Conservation (phyloP, 2,329 filamentous ascomycete genomes). For the Falciphora oryzae region DNA sequence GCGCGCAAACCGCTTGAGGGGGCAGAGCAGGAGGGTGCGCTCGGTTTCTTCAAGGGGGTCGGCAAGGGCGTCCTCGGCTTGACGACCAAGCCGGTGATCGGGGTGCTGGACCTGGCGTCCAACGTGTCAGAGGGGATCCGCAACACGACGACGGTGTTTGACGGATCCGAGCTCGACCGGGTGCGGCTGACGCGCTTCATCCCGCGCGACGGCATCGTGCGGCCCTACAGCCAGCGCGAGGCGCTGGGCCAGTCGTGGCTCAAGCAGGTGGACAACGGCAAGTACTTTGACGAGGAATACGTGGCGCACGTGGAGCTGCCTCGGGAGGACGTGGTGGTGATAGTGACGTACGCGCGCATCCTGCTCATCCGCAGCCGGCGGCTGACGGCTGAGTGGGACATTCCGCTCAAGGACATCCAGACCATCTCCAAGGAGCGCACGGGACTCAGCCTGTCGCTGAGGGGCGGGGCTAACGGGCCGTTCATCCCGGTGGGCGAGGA, state of each 20-base stretch:
- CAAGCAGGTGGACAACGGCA: slow-evolving; percentile 95
- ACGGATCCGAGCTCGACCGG: slow-evolving; percentile 87
- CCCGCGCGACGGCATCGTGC: slow-evolving; percentile 84
- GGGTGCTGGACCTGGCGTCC: slow-evolving; percentile 92
- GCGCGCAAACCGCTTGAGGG: slow-evolving; percentile 92
- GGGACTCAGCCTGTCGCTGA: slow-evolving; percentile 80
- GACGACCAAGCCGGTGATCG: slow-evolving; percentile 95
- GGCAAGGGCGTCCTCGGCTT: slow-evolving; percentile 90
- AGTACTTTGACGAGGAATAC: slow-evolving; percentile 96
- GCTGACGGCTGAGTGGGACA: slow-evolving; percentile 90
- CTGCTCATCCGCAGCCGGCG: slow-evolving; percentile 84
- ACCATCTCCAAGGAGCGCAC: slow-evolving; percentile 96
- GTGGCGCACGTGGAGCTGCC: slow-evolving; percentile 93
- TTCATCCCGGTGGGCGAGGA: slow-evolving; percentile 95
- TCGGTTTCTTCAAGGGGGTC: slow-evolving; percentile 95
- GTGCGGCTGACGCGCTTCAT: slow-evolving; percentile 93
- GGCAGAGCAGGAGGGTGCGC: slow-evolving; percentile 87
- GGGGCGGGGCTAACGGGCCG: slow-evolving; percentile 87
- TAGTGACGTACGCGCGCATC: slow-evolving; percentile 84
- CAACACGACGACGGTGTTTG: slow-evolving; percentile 98
- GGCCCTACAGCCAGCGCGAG: slow-evolving; percentile 90
- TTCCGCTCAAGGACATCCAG: slow-evolving; percentile 90
- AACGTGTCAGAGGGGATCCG: slow-evolving; percentile 96
- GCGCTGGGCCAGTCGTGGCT: slow-evolving; percentile 97
- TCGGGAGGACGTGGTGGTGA: slow-evolving; percentile 79